Base-by-base conservation (phyloP, 73 alveolate genomes). In the Paramecium bursaria region DNA sequence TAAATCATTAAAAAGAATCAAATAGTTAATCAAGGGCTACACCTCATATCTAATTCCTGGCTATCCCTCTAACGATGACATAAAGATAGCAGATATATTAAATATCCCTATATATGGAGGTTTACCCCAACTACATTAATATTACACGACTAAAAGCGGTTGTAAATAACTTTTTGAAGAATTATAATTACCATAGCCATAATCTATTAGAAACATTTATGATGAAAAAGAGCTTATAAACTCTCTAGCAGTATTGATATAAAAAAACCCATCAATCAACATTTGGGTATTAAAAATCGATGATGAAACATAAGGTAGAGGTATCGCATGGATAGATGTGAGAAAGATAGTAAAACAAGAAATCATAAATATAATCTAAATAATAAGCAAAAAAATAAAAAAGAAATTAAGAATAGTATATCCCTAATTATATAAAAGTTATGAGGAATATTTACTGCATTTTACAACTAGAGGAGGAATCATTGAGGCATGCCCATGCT, bases 241-340 rank as follows among this genome's bases (percentile, higher is more conserved):
- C 74, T 86, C 97, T 21, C 86, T 97, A 53, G 93, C 99, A 13
- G 95, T 95, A 49, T 79, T 97, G 50, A 96, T 97, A 7, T 96
- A 98, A 3, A 91, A 95, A 33, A 96, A 96, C 86, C 96, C 95
- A 5, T 90, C 91, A 73, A 95, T 96, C 52, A 92, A 93, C 51
- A 91, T 96, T 11, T 97, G 99, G 99, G 89, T 97, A 23, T 90
- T 97, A 86, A 97, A 97, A 85, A 88, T 97, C 13, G 99, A 97
- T 91, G 97, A 97, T 87, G 99, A 97, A 85, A 88, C 92, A 67
- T 80, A 90, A 77, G 99, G 99, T 13, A 85, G 99, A 93, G 99
- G 99, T 2, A 95, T 93, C 46, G 99, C 99, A 2, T 89, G 89
- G 82, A 55, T 95, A 46, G 94, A 87, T 49, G 95, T 95, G 39